These are phyloP conservation scores for Avena atlantica DNA, from an alignment of 176 grass and related monocot species.

Conservation along the genomic window DNA sequence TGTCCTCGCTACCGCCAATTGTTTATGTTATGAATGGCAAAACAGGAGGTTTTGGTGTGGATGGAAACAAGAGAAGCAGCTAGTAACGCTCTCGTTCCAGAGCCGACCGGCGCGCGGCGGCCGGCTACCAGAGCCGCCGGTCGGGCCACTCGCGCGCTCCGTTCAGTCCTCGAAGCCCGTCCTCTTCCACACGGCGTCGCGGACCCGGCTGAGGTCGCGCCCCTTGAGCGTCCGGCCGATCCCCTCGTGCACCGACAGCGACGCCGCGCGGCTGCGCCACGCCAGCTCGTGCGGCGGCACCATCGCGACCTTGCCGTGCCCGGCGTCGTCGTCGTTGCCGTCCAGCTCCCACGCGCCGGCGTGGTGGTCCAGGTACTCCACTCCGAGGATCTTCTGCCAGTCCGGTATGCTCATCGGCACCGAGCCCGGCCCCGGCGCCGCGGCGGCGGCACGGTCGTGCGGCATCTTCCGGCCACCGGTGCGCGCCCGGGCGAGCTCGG, in stretches of 20 bases:
- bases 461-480: constrained; percentile 36
- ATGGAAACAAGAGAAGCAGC: neutral
- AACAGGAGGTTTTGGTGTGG: neutral
- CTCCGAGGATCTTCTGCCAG: constrained; percentile 89
- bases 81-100: neutral
- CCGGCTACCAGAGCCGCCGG: neutral
- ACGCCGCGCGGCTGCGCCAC: constrained; percentile 63
- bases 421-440: constrained; percentile 54
- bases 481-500: neutral
- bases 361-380: constrained; percentile 51
- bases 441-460: neutral
- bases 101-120: neutral
- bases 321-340: constrained; percentile 38
- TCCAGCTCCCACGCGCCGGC: constrained; percentile 43
- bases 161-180: constrained; percentile 90
- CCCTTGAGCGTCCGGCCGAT: constrained; percentile 92
- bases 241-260: constrained; percentile 90
- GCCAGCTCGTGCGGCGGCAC: constrained; percentile 90
- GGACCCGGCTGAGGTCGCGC: constrained; percentile 85
- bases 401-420: constrained; percentile 87
- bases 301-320: constrained; percentile 13
- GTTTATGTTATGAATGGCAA: neutral
- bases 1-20: neutral
- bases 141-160: neutral
- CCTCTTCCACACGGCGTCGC: constrained; percentile 93